Percentiles rank a stretch among this genome's conserved stretches.
phyloP scores from a whole-genome alignment of 1,139 yeast genomes.

The Pichiaceae sp. region DNA sequence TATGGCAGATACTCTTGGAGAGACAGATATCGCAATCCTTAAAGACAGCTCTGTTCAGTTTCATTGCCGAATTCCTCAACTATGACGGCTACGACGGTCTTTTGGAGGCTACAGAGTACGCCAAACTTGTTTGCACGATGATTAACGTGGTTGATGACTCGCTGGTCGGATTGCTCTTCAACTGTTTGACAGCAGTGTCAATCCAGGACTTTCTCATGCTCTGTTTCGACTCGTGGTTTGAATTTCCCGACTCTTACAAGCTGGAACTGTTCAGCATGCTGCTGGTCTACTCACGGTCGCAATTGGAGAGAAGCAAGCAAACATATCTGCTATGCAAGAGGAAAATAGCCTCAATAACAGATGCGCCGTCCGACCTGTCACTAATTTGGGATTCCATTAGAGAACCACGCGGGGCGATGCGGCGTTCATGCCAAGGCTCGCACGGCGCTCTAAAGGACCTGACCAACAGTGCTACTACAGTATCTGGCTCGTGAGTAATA shows the following conservation, averaged over 20 bases:
- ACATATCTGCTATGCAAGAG: too few relatives aligned
- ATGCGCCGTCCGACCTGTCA: too few relatives aligned
- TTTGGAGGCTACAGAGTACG: not conserved
- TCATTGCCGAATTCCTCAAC: not conserved
- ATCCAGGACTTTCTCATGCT: not conserved
- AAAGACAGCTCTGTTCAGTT: not conserved
- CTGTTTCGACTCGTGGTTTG: conserved; percentile 1
- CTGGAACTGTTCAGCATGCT: conserved; percentile 1
- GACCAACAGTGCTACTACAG: not conserved
- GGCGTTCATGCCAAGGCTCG: too few relatives aligned
- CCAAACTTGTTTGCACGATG: not conserved
- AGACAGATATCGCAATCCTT: not conserved
- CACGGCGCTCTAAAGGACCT: too few relatives aligned
- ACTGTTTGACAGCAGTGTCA: not conserved
- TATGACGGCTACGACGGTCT: not conserved
- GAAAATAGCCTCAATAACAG: too few relatives aligned
- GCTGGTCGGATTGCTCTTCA: not conserved
- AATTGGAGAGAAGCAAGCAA: not conserved
- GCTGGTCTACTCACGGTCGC: not conserved
- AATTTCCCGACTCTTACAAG: not conserved
- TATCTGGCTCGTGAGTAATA: not conserved
- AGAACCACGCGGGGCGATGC: too few relatives aligned
- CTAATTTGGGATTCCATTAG: not conserved
- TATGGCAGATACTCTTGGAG: not conserved
- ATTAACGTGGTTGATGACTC: not conserved